Evolutionary conservation across 2,329 filamentous ascomycete genomes (phyloP).

Genomic region (Trichoderma afroharzianum): DNA sequence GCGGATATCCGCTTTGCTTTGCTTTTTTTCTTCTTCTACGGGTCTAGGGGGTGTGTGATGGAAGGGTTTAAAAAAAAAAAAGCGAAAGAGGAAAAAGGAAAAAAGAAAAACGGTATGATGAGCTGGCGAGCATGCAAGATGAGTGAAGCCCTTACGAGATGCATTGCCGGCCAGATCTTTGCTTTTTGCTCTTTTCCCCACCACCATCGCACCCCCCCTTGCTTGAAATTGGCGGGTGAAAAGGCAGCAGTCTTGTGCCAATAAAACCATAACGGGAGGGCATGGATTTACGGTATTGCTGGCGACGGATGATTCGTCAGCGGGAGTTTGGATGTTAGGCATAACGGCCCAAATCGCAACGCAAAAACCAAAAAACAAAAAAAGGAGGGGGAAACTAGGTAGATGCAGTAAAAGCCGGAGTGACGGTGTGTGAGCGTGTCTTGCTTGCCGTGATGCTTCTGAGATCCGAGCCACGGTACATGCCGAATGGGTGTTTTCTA

Average conservation of each 20-base stretch:
- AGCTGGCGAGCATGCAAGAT: neutral
- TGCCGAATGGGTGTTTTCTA: neutral
- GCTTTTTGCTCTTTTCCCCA: neutral
- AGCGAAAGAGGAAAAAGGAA: neutral
- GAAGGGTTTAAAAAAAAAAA: neutral
- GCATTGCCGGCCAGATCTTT: neutral
- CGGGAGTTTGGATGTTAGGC: neutral
- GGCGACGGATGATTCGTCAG: slow-evolving; percentile 9
- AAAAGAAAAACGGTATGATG: neutral
- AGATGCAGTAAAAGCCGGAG: neutral
- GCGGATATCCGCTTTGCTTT: neutral
- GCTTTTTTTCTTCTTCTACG: neutral
- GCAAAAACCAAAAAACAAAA: neutral
- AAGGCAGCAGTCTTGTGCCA: neutral
- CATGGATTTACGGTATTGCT: neutral
- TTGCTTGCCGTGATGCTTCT: neutral
- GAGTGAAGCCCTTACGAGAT: neutral
- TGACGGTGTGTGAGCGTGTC: neutral
- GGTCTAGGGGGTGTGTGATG: neutral
- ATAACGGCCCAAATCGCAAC: neutral
- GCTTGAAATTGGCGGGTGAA: neutral
- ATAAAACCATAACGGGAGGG: neutral
- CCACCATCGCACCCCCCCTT: neutral
- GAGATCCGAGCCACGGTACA: neutral
- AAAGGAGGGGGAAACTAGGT: neutral